phyloP scores from a whole-genome alignment of 1,139 yeast species.

The Blastobotrys capitulatus region DNA sequence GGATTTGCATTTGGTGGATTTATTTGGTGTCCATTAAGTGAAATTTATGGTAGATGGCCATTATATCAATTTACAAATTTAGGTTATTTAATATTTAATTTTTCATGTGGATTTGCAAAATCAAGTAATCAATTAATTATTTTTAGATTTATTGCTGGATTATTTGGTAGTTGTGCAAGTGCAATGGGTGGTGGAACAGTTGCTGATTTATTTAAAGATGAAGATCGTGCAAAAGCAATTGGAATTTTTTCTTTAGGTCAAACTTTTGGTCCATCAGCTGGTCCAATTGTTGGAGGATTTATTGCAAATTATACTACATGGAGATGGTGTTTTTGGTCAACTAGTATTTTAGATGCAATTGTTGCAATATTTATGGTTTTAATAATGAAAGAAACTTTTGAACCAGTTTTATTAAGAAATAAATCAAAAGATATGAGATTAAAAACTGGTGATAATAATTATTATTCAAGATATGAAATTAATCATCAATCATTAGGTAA shows the following conservation, averaged over 20 bases:
- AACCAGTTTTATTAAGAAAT: constrained; percentile 45
- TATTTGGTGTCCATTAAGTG: constrained; percentile 54
- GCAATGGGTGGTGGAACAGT: constrained; percentile 63
- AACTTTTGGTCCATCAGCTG: constrained; percentile 53
- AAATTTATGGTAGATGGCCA: constrained; percentile 50
- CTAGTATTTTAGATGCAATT: constrained; percentile 47
- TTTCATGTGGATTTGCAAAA: constrained; percentile 53
- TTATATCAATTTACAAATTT: constrained; percentile 47
- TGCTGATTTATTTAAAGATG: constrained; percentile 52
- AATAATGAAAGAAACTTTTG: constrained; percentile 51
- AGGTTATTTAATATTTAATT: constrained; percentile 46
- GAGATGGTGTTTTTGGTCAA: constrained; percentile 57
- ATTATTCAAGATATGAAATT: constrained; percentile 49
- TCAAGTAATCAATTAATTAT: constrained; percentile 44
- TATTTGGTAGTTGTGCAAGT: constrained; percentile 58
- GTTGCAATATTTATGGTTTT: constrained; percentile 41
- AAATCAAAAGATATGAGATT: constrained; percentile 45
- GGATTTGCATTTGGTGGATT: constrained; percentile 64
- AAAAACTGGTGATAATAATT: constrained; percentile 49
- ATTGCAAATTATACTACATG: constrained; percentile 44
- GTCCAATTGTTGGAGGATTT: constrained; percentile 54
- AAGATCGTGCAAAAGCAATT: constrained; percentile 50
- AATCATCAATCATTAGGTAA: constrained; percentile 41
- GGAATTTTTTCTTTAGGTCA: constrained; percentile 55
- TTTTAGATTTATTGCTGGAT: constrained; percentile 55